phyloP scores from a whole-genome alignment of 495 filamentous ascomycete species.

The Podospora sp. region DNA sequence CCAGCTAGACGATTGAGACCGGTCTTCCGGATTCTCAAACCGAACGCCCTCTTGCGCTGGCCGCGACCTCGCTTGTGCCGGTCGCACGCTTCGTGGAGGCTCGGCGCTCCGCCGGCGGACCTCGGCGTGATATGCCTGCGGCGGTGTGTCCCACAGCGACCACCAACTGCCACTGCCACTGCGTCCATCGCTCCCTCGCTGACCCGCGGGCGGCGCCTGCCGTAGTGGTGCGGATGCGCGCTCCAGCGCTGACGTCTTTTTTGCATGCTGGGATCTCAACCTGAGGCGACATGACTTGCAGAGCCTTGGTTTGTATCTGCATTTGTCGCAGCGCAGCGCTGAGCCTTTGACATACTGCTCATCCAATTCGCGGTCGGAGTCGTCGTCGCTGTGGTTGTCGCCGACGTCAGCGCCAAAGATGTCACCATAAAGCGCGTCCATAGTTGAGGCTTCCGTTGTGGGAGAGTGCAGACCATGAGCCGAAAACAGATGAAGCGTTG shows the following conservation, averaged over 20 bases:
- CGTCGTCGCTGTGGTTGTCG: background rate
- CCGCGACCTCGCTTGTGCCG: background rate
- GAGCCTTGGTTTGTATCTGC: background rate
- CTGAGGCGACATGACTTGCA: background rate
- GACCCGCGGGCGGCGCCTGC: background rate
- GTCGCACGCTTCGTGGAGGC: background rate
- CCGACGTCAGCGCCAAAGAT: background rate
- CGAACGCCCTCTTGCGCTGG: background rate
- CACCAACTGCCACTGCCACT: background rate
- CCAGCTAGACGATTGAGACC: too few relatives aligned
- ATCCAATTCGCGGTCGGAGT: conserved; percentile 6
- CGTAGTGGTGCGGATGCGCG: background rate
- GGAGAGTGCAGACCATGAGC: too few relatives aligned
- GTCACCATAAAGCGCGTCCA: background rate
- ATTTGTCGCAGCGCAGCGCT: conserved; percentile 1
- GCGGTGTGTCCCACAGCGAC: conserved; percentile 1
- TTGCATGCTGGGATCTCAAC: conserved; percentile 7
- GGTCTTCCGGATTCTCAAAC: background rate
- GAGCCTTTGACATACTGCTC: conserved; percentile 1
- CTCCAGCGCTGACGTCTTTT: background rate
- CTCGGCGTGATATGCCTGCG: background rate
- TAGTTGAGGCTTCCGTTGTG: too few relatives aligned
- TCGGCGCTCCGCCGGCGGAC: background rate
- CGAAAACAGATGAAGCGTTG: too few relatives aligned
- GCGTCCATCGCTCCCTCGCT: background rate